These are phyloP conservation scores for Eucalyptus albens DNA, from an alignment of 345 rosid genomes.

Conservation along the genomic window DNA sequence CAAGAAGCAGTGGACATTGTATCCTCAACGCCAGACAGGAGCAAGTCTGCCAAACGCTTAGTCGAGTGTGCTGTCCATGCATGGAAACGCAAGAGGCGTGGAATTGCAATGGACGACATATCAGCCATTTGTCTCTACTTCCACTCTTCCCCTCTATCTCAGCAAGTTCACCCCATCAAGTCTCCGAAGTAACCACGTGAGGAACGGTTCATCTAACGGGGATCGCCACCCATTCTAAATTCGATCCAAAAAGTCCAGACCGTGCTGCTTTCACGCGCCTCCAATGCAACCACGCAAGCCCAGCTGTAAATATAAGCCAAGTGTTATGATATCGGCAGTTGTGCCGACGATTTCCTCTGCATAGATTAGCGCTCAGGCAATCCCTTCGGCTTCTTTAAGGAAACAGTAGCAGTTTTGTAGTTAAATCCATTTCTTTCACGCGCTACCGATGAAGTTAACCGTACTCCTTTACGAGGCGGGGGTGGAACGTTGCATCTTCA, in stretches of 20 bases:
- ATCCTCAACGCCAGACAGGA: constrained; percentile 33
- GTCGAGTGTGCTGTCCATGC: constrained; percentile 52
- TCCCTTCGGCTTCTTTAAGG: not conserved
- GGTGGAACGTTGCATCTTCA: not conserved
- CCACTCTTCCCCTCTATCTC: constrained; percentile 15
- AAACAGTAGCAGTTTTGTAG: not conserved
- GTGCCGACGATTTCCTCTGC: not conserved
- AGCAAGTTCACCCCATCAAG: not conserved
- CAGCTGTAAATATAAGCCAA: not conserved
- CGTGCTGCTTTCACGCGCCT: not conserved
- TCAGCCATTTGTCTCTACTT: constrained; percentile 89
- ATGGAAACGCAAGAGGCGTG: constrained; percentile 70
- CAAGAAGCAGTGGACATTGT: constrained; percentile 76
- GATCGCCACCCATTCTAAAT: not conserved
- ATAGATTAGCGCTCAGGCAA: not conserved
- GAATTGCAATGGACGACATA: constrained; percentile 84
- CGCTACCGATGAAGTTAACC: not conserved
- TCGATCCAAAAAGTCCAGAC: not conserved
- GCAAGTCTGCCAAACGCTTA: constrained; percentile 60
- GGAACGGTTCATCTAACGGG: not conserved
- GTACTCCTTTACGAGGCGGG: not conserved
- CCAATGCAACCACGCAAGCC: not conserved
- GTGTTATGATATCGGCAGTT: not conserved
- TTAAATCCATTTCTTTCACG: not conserved
- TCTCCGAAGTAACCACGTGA: not conserved